Percentiles rank a stretch among this genome's conserved stretches.
Conservation (phyloP, 768 basidiomycete species). For the Boletus rubescentipes region DNA sequence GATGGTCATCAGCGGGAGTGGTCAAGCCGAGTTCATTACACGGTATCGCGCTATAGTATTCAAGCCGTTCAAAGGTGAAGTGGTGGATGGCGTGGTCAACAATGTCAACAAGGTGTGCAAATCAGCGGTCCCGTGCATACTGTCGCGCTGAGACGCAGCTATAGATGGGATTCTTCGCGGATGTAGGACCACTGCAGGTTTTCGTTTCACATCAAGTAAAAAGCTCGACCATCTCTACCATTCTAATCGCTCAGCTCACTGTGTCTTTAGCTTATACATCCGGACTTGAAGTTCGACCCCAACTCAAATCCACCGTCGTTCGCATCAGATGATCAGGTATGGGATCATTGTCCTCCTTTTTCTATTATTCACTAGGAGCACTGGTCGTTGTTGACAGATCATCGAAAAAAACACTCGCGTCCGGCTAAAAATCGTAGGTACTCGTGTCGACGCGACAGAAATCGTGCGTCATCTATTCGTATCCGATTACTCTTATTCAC, state of each 20-base stretch:
- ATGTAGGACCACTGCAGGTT: conserved; percentile 90
- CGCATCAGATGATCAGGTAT: conserved; percentile 84
- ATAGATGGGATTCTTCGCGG: conserved; percentile 98
- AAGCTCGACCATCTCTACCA: conserved; percentile 22
- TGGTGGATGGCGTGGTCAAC: conserved; percentile 93
- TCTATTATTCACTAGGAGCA: not conserved
- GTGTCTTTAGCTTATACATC: conserved; percentile 76
- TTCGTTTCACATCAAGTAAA: conserved; percentile 93
- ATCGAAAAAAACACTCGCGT: conserved; percentile 93
- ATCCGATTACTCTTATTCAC: conserved; percentile 1
- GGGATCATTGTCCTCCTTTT: not conserved
- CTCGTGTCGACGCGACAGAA: conserved; percentile 95
- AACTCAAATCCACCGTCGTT: conserved; percentile 97
- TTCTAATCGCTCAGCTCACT: conserved; percentile 9
- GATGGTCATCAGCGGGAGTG: conserved; percentile 86
- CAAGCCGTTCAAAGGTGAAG: conserved; percentile 99
- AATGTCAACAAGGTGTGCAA: conserved; percentile 88
- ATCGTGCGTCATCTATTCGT: conserved; percentile 59
- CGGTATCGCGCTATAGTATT: conserved; percentile 96
- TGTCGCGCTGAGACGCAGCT: not conserved
- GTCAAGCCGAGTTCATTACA: conserved; percentile 94
- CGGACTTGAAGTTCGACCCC: conserved; percentile 93
- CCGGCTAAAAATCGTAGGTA: conserved; percentile 96
- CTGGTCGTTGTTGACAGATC: conserved; percentile 45
- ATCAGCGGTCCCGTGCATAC: not conserved